phyloP scores from a whole-genome alignment of 306 rosid species.

The Dryas alaskensis region DNA sequence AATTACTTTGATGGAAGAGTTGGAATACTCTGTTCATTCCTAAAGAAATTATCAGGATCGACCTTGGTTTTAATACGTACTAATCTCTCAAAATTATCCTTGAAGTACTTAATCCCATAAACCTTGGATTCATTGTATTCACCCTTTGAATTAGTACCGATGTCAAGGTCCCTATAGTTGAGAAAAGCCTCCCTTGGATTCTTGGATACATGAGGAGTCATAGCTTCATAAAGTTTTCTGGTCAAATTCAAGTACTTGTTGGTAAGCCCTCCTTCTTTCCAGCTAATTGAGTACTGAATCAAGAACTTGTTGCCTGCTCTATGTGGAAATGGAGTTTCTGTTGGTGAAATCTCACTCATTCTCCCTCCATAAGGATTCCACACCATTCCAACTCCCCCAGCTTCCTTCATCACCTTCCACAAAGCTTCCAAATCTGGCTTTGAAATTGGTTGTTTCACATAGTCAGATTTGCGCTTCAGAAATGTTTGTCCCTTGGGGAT shows the following conservation, averaged over 20 bases:
- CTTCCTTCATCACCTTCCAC: conserved; percentile 28
- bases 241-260: conserved; percentile 22
- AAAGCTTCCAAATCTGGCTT: conserved; percentile 24
- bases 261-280: conserved; percentile 39
- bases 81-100: conserved; percentile 29
- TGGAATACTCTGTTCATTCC: conserved; percentile 42
- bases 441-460: conserved; percentile 31
- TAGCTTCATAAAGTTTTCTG: conserved; percentile 33
- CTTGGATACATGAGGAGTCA: conserved; percentile 61
- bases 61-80: conserved; percentile 27
- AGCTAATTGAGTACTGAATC: conserved; percentile 45
- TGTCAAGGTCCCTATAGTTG: conserved; percentile 59
- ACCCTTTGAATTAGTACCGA: conserved; percentile 33
- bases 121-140: conserved; percentile 19
- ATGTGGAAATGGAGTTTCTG: conserved; percentile 58
- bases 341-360: conserved; percentile 51
- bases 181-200: conserved; percentile 55
- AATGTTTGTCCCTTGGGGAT: neutral
- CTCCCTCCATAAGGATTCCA: conserved; percentile 42
- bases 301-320: conserved; percentile 44
- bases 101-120: conserved; percentile 34
- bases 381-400: neutral
- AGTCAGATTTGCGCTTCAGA: conserved; percentile 30
- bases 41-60: conserved; percentile 41
- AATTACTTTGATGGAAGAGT: neutral